Conservation (phyloP, 768 basidiomycete genomes). For the Pisolithus orientalis region DNA sequence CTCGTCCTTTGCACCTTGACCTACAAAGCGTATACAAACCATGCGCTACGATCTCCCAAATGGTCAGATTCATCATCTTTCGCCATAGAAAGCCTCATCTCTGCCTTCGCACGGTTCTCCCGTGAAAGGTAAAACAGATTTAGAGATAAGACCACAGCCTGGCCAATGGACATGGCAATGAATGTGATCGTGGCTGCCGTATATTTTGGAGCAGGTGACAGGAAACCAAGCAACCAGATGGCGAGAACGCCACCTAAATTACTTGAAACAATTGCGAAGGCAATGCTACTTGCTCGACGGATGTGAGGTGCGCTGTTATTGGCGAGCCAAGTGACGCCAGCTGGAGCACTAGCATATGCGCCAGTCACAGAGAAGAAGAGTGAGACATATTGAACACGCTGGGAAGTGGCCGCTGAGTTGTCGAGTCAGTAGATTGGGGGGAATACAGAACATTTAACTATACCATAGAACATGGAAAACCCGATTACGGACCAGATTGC, state of each 20-base stretch:
- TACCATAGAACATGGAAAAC: conserved; percentile 50
- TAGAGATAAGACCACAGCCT: too few species aligned
- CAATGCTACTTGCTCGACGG: conserved; percentile 53
- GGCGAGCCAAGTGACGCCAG: conserved; percentile 51
- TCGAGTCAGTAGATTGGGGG: not conserved
- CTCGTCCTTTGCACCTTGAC: not conserved
- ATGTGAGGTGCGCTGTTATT: conserved; percentile 56
- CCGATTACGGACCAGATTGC: conserved; percentile 41
- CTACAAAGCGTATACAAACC: conserved; percentile 47
- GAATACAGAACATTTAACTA: conserved; percentile 5
- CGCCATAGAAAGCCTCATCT: conserved; percentile 24
- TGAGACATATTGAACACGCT: conserved; percentile 43
- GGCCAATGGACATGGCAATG: too few species aligned
- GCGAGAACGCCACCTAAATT: conserved; percentile 56
- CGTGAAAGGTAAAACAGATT: too few species aligned
- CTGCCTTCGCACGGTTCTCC: too few species aligned
- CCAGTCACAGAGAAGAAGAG: conserved; percentile 52
- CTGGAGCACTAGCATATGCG: conserved; percentile 45
- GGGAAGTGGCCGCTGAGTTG: conserved; percentile 21
- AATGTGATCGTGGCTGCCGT: too few species aligned
- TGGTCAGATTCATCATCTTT: conserved; percentile 33
- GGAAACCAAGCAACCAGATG: conserved; percentile 43
- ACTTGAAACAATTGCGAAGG: conserved; percentile 50
- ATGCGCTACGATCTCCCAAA: conserved; percentile 46
- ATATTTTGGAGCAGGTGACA: too few species aligned